Conservation (phyloP, 768 basidiomycete species). For the Termitomyces sp. region DNA sequence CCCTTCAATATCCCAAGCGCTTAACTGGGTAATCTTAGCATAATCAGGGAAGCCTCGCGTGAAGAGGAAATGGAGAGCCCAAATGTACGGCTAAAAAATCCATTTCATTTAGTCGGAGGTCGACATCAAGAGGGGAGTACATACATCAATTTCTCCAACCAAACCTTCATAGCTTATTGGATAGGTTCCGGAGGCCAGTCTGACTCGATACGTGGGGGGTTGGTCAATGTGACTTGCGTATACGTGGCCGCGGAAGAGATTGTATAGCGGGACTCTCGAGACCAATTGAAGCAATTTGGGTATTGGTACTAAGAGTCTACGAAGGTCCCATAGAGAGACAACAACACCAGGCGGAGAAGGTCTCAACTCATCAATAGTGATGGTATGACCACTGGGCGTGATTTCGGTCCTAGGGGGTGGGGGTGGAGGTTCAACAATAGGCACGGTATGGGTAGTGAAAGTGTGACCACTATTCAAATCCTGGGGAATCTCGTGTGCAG, state of each 20-base stretch:
- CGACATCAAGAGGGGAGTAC: background rate
- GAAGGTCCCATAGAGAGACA: constrained; percentile 5
- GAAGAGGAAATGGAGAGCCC: constrained; percentile 1
- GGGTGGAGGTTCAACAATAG: background rate
- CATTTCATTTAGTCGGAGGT: background rate
- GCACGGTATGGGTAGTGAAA: background rate
- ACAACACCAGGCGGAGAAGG: background rate
- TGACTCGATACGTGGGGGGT: background rate
- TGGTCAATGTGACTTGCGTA: background rate
- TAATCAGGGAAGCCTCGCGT: background rate
- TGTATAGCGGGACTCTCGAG: background rate
- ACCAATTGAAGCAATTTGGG: background rate
- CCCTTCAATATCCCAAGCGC: background rate
- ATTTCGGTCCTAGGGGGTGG: background rate
- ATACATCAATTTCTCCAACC: background rate
- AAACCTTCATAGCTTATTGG: constrained; percentile 2
- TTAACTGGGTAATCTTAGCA: background rate
- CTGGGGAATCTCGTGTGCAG: background rate
- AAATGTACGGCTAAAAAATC: background rate
- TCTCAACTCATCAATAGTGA: background rate
- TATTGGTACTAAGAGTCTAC: background rate
- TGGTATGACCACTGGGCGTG: background rate
- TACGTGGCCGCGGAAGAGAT: background rate
- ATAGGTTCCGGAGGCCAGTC: background rate
- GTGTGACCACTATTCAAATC: constrained; percentile 2